These are phyloP conservation scores for Ammopiptanthus mongolicus DNA, from an alignment of 306 rosid species.

Conservation along the genomic window DNA sequence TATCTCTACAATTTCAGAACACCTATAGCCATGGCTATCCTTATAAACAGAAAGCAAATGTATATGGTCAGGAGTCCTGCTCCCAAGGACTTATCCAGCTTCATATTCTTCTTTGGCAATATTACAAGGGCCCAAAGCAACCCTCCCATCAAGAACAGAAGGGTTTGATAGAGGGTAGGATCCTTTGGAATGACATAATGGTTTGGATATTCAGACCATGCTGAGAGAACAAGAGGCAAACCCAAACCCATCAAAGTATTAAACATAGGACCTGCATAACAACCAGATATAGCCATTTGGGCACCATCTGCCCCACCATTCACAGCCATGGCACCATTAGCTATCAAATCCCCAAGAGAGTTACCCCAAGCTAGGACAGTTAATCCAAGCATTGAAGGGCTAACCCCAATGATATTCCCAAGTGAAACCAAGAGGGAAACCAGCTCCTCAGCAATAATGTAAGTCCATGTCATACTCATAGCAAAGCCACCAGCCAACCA, in stretches of 20 bases:
- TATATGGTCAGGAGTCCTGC: slow-evolving; percentile 55
- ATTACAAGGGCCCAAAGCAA: slow-evolving; percentile 74
- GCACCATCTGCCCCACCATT: slow-evolving; percentile 71
- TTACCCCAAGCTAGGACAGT: slow-evolving; percentile 57
- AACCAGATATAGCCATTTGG: slow-evolving; percentile 75
- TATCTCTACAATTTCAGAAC: background rate
- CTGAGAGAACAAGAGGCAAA: slow-evolving; percentile 44
- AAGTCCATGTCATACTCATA: slow-evolving; percentile 84
- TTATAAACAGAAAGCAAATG: slow-evolving; percentile 51
- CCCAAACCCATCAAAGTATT: slow-evolving; percentile 71
- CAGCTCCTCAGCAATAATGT: slow-evolving; percentile 62
- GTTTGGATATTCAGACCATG: slow-evolving; percentile 49
- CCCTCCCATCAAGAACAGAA: slow-evolving; percentile 51
- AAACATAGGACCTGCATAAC: slow-evolving; percentile 81
- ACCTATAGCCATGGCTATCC: slow-evolving; percentile 44
- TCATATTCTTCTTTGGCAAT: slow-evolving; percentile 61
- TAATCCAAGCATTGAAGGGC: slow-evolving; percentile 37
- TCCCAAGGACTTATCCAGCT: slow-evolving; percentile 55
- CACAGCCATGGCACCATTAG: slow-evolving; percentile 66
- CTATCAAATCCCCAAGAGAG: slow-evolving; percentile 57
- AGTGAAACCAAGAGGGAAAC: slow-evolving; percentile 57
- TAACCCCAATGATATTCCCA: slow-evolving; percentile 35
- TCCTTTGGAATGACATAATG: slow-evolving; percentile 43
- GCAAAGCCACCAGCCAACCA: slow-evolving; percentile 70
- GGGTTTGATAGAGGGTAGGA: slow-evolving; percentile 39